Evolutionary conservation across 2,329 filamentous ascomycete species (phyloP), one percentile per base, ranked within the genome.

Genomic region (Alternaria arbusti): DNA sequence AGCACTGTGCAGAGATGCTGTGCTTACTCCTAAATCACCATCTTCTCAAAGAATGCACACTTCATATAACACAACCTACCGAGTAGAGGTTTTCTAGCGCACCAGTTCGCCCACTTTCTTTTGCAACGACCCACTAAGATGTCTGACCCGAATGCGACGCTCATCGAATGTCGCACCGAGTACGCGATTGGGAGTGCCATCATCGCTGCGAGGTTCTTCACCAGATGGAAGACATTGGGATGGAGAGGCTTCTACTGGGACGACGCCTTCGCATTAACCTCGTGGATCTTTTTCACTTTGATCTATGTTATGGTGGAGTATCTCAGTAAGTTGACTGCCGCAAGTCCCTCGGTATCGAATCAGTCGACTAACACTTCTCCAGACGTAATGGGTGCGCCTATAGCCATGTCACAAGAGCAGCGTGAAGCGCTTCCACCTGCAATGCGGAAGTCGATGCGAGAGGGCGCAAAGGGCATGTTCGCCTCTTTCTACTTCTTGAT

Each of bases 351-450:
- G 7, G 12, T 6, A 3, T 10, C 4, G 5, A 12, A 10, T 15
- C 13, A n/a, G 2, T 7, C 8, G 2, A 55, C 43, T 46, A 9
- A 54, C 8, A 2, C 10, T 9, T 8, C 11, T 8, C 5, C 10
- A 59, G 50, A 36, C 3, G 17, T 49, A 6, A 55, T 8, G 13
- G 44, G 30, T 15, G 57, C 51, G 43, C 57, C 57, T 5, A 59
- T 59, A 59, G 49, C 57, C 17, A 30, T 59, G 57, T 45, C 57
- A 8, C 47, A 59, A 30, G 36, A 46, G 11, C 57, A 59, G 36
- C 57, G 47, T 28, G 57, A 60, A 36, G 30, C 51, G 6, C 51
- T 49, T 20, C 9, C 50, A 13, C 28, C 50, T 11, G 43, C 15
- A 15, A 55, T 13, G 23, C 28, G 43, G 9, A 60, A 46, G 28